A percentile compares a stretch with the other conserved stretches of the same genome.
phyloP scores from a whole-genome alignment of 176 grass and related monocot species.

The Carex kokanica region DNA sequence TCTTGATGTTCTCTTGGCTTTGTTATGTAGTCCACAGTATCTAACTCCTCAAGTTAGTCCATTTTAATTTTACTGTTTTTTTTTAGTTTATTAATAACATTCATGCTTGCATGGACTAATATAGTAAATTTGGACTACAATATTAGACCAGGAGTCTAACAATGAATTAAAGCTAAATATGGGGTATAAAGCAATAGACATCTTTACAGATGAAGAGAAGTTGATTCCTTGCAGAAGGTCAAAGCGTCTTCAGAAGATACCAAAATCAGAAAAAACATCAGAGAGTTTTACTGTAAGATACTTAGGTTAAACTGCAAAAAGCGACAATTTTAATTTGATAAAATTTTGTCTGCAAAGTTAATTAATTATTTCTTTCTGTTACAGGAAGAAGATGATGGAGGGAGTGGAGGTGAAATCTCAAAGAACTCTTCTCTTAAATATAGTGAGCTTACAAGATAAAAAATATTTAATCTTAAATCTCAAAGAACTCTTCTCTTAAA shows the following conservation, averaged over 20 bases:
- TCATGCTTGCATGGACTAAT: neutral
- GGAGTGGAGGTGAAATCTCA: conserved; percentile 11
- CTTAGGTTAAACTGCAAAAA: conserved; percentile 28
- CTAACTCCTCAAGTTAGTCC: neutral
- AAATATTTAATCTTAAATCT: neutral
- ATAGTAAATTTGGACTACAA: neutral
- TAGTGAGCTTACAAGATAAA: neutral
- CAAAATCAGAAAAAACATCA: conserved; percentile 25
- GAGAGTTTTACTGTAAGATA: conserved; percentile 4
- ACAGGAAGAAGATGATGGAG: conserved; percentile 35
- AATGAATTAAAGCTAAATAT: neutral
- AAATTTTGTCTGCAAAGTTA: neutral
- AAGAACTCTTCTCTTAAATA: conserved; percentile 32
- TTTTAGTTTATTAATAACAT: neutral
- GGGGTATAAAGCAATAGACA: neutral
- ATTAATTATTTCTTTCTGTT: conserved; percentile 23
- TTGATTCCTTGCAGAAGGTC: conserved; percentile 38
- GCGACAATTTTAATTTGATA: neutral
- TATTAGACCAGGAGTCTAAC: neutral
- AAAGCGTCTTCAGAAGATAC: conserved; percentile 45
- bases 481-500: conserved; percentile 30
- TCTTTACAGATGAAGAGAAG: conserved; percentile 30
- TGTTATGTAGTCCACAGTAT: neutral
- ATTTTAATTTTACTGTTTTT: neutral
- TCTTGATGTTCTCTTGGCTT: neutral